phyloP scores from a whole-genome alignment of 2,329 filamentous ascomycete genomes.

The Apiospora aurea region DNA sequence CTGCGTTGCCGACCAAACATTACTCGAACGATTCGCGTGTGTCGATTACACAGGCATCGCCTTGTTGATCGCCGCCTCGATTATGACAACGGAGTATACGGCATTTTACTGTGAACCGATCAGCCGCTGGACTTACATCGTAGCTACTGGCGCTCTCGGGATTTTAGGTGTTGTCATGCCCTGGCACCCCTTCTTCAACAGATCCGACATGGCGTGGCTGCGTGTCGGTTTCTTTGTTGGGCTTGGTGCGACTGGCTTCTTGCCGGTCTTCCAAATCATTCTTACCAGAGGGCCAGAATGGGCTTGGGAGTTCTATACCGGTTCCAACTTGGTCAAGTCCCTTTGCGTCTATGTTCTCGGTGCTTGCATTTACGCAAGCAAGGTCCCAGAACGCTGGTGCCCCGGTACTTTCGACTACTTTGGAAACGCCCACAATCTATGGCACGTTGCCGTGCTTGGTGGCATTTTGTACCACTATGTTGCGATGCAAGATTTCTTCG shows the following conservation, averaged over 20 bases:
- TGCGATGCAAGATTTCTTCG: slow-evolving; percentile 96
- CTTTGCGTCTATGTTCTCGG: slow-evolving; percentile 85
- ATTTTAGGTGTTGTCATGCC: slow-evolving; percentile 88
- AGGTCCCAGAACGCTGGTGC: slow-evolving; percentile 90
- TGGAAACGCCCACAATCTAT: slow-evolving; percentile 95
- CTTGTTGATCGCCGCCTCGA: slow-evolving; percentile 90
- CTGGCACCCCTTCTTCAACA: slow-evolving; percentile 96
- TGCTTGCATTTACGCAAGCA: slow-evolving; percentile 87
- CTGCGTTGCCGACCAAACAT: slow-evolving; percentile 85
- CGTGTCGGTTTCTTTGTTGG: slow-evolving; percentile 92
- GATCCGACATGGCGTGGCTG: slow-evolving; percentile 88
- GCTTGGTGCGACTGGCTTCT: slow-evolving; percentile 85
- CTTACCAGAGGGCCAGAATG: slow-evolving; percentile 79
- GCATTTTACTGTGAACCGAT: slow-evolving; percentile 97
- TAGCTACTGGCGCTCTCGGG: slow-evolving; percentile 80
- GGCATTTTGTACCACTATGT: slow-evolving; percentile 97
- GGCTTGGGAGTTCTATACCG: slow-evolving; percentile 90
- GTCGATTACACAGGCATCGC: slow-evolving; percentile 99
- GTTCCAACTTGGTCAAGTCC: slow-evolving; percentile 76
- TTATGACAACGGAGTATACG: slow-evolving; percentile 98
- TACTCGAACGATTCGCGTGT: slow-evolving; percentile 95
- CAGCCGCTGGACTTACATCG: slow-evolving; percentile 86
- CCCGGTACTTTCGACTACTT: slow-evolving; percentile 95
- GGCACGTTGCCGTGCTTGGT: slow-evolving; percentile 89
- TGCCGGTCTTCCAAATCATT: slow-evolving; percentile 85